phyloP scores from a whole-genome alignment of 2,329 filamentous ascomycete species.

The Pestalotiopsis sp. region DNA sequence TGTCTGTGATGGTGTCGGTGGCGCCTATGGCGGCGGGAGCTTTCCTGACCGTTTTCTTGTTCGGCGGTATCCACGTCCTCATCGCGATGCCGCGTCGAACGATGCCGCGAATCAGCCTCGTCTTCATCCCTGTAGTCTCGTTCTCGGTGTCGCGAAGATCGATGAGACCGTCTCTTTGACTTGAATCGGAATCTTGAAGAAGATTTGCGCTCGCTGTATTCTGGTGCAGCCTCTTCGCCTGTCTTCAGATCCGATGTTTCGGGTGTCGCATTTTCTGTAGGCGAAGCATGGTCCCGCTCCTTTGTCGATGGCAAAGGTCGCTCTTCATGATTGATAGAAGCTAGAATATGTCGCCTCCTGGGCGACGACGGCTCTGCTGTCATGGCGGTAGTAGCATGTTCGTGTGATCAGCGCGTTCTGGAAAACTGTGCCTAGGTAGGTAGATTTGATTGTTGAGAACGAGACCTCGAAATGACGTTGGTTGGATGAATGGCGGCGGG shows the following conservation, averaged over 20 bases:
- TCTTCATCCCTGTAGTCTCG: slow-evolving; percentile 14
- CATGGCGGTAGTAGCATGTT: slow-evolving; percentile 24
- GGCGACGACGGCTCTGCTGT: slow-evolving; percentile 32
- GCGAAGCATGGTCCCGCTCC: slow-evolving; percentile 12
- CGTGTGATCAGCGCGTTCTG: neutral
- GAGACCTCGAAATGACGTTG: slow-evolving; percentile 8
- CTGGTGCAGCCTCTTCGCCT: slow-evolving; percentile 1
- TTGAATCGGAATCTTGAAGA: slow-evolving; percentile 46
- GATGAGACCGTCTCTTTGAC: slow-evolving; percentile 31
- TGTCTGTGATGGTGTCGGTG: slow-evolving; percentile 30
- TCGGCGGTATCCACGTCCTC: slow-evolving; percentile 19
- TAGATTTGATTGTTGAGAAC: neutral
- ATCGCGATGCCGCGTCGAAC: neutral
- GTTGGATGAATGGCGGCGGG: slow-evolving; percentile 5
- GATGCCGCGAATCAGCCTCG: neutral
- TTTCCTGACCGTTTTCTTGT: slow-evolving; percentile 6
- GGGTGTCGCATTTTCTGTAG: slow-evolving; percentile 7
- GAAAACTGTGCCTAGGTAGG: neutral
- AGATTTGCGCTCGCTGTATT: slow-evolving; percentile 23
- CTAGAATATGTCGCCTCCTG: slow-evolving; percentile 35
- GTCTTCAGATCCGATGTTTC: neutral
- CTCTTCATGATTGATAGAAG: slow-evolving; percentile 33
- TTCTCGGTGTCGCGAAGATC: slow-evolving; percentile 26
- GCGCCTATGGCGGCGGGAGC: slow-evolving; percentile 21
- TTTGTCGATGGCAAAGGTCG: slow-evolving; percentile 21